Base-by-base conservation (phyloP, 129 eudicot genomes). In the Mikania micrantha region DNA sequence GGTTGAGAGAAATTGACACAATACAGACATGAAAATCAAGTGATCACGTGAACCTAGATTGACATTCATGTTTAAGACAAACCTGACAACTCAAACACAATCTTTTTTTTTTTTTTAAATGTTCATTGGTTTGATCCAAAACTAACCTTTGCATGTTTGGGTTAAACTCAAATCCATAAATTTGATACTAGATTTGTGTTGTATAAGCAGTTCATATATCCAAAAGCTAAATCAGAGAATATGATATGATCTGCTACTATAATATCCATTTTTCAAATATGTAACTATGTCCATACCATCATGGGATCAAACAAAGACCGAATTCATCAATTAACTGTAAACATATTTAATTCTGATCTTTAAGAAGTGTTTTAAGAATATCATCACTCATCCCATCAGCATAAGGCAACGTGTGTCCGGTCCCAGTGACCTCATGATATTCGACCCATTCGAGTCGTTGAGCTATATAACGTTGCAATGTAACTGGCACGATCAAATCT, bases 401-500 rank as follows among this genome's bases (percentile, higher is more conserved):
- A 52, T 40, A 78, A 7, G 82, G 78, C 54, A 87, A 63, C 77
- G 70, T 38, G 73, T 90, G 97, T 25, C 97, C 97, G 7, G 78
- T 61, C 44, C 85, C 87, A 13, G 80, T 12, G 41, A 87, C 35
- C 69, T 90, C 95, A 58, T 90, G 97, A 59, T 90, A 90, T n/a
- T 81, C 75, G 67, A 87, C 78, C 97, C 97, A 90, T 9, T 72
- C 76, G n/a, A 85, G 83, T 74, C 59, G 61, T n/a, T 79, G n/a
- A 24, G 79, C 84, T 7, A 90, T 84, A 72, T 82, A 81, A 4
- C 90, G 84, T 68, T 87, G 95, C 67, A 87, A 35, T 16, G 78
- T 27, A 29, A 77, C 90, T 8, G 87, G 85, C 21, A 87, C 90
- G 1, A 87, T 25, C 20, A 13, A 3, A 58, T 90, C 97, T 25